Evolutionary conservation across 2,329 filamentous ascomycete species (phyloP), one percentile per base, ranked within the genome.

Genomic region (Pseudocercospora fijiensis): DNA sequence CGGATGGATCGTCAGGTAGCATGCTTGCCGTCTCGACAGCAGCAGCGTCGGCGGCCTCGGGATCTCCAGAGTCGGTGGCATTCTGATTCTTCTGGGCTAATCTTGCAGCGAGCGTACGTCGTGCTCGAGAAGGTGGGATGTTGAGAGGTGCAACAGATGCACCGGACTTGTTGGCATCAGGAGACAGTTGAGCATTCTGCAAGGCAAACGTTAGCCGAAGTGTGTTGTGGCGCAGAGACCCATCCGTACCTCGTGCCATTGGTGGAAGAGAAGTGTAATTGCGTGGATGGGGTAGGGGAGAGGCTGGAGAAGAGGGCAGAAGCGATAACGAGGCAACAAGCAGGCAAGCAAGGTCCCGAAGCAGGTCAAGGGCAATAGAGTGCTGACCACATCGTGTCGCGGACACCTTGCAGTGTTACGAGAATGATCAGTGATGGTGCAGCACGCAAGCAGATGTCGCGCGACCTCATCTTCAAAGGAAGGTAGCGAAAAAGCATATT

Each of bases 21-120:
- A 80, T 60, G 8, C 57, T 58, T 2, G 73, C 70, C 6, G 69
- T 67, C 33, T 74, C 70, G 18, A 76, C 22, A 4, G 75, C 74
- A n/a, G 67, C 65, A 3, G 60, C 58, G 52, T 76, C 75, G 3
- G 70, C 74, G 45, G 70, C 69, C 52, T 77, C 75, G 0, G 74
- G 74, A 60, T 74, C 73, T 28, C 68, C 66, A 2, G 59, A 65
- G 58, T 73, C 71, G 4, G 74, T 72, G 22, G 74, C 72, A 7
- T 69, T 65, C 33, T 71, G 67, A 56, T 79, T 79, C 47, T 77
- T 91, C 86, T 72, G 76, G 2, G 80, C 81, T 13, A 98, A 83
- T 11, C 93, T 87, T 11, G 91, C 90, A n/a, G 92, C 93, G n/a
- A 98, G 85, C 76, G 96, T 92, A 61, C 92, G 84, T 57, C 94